Evolutionary conservation across 768 basidiomycete species (phyloP).

Genomic region (Agrocybe praecox): DNA sequence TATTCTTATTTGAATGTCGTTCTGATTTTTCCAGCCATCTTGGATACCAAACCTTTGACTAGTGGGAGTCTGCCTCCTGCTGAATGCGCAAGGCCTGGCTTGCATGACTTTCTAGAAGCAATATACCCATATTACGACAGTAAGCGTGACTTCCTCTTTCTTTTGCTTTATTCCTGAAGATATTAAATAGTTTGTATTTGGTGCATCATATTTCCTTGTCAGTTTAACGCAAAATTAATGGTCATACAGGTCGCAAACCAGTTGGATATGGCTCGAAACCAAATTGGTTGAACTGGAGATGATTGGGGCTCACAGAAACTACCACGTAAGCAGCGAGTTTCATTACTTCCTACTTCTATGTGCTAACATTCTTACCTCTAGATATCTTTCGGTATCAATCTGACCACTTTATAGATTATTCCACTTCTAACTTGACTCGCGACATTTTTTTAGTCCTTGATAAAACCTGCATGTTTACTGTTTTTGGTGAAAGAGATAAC

Average conservation of each 20-base stretch:
- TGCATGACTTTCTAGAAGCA: constrained; percentile 83
- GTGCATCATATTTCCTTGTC: constrained; percentile 36
- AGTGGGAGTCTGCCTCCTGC: constrained; percentile 75
- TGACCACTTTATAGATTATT: background rate
- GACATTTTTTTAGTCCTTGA: constrained; percentile 61
- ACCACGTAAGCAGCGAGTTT: constrained; percentile 50
- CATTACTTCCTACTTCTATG: background rate
- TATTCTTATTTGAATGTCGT: background rate
- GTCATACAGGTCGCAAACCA: constrained; percentile 73
- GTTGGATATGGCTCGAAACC: constrained; percentile 88
- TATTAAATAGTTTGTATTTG: constrained; percentile 69
- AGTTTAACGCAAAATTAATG: background rate
- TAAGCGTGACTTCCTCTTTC: constrained; percentile 22
- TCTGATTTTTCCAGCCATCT: constrained; percentile 53
- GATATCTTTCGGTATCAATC: constrained; percentile 63
- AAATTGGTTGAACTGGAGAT: constrained; percentile 88
- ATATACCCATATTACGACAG: constrained; percentile 85
- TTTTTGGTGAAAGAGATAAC: constrained; percentile 72
- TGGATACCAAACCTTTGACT: constrained; percentile 86
- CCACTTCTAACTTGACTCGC: background rate
- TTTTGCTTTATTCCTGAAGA: background rate
- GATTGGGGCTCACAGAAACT: constrained; percentile 69
- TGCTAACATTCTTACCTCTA: constrained; percentile 17
- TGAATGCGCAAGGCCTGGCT: constrained; percentile 80
- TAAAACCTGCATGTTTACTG: constrained; percentile 87